Evolutionary conservation across 2,329 filamentous ascomycete species (phyloP).

Genomic region (Gremmenia infestans): DNA sequence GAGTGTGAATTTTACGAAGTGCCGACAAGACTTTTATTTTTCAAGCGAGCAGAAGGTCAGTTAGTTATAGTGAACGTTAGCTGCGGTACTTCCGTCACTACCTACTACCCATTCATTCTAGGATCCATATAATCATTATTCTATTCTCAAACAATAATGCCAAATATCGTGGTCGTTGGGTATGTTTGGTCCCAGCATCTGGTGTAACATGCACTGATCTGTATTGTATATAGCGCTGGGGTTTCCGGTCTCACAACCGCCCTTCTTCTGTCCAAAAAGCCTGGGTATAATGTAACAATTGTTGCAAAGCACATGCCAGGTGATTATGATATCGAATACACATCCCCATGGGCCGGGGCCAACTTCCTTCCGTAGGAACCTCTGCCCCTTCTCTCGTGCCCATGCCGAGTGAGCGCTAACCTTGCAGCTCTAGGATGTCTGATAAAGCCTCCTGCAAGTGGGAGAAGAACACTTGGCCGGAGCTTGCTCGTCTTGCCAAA

Average conservation of each 20-base stretch:
- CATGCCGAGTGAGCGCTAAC: conserved; percentile 33
- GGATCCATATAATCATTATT: neutral
- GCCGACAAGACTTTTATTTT: no score
- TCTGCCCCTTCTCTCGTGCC: conserved; percentile 1
- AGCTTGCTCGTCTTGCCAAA: conserved; percentile 53
- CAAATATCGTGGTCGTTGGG: conserved; percentile 37
- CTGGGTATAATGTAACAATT: conserved; percentile 58
- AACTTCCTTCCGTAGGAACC: conserved; percentile 66
- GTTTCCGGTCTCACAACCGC: conserved; percentile 63
- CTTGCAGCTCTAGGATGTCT: conserved; percentile 13
- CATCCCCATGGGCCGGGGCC: conserved; percentile 83
- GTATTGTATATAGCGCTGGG: conserved; percentile 46
- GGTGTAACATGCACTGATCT: neutral
- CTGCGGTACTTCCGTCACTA: no score
- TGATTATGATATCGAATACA: conserved; percentile 87
- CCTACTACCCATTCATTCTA: neutral
- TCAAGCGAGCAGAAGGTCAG: no score
- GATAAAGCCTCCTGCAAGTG: conserved; percentile 38
- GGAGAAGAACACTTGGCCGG: conserved; percentile 62
- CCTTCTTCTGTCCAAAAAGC: conserved; percentile 52
- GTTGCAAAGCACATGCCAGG: conserved; percentile 88
- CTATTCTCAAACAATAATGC: conserved; percentile 18
- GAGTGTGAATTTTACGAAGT: no score
- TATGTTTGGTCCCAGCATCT: conserved; percentile 15
- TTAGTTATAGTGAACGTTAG: no score